phyloP scores from a whole-genome alignment of 2,329 filamentous ascomycete species.

The Colletotrichum sp. region DNA sequence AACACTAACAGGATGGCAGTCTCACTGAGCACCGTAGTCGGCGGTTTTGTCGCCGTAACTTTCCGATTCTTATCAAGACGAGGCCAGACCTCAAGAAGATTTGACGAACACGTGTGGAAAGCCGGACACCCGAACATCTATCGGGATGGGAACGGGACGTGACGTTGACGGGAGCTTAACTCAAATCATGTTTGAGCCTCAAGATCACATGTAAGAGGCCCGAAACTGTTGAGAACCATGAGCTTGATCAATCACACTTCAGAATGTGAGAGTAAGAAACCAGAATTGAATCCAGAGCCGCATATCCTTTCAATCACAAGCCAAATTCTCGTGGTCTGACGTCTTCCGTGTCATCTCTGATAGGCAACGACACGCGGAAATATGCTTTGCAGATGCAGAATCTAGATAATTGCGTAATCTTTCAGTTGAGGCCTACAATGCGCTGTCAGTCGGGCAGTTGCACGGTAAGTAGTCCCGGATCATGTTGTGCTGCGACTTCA shows the following conservation, averaged over 20 bases:
- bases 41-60: neutral
- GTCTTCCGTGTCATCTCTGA: neutral
- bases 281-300: neutral
- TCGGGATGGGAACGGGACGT: neutral
- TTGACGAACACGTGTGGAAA: neutral
- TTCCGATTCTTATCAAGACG: neutral
- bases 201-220: neutral
- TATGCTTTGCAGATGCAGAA: neutral
- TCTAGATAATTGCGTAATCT: neutral
- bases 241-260: neutral
- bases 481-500: neutral
- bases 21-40: accelerated
- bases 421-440: neutral
- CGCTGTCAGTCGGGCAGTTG: neutral
- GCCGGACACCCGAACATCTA: neutral
- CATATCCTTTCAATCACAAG: neutral
- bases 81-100: neutral
- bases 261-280: neutral
- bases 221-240: neutral
- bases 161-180: neutral
- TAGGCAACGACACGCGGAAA: neutral
- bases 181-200: neutral
- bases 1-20: neutral
- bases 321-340: neutral
- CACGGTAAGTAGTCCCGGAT: neutral